Conservation (phyloP, 352 stramenopile genomes). For the Discostella stelligera region DNA sequence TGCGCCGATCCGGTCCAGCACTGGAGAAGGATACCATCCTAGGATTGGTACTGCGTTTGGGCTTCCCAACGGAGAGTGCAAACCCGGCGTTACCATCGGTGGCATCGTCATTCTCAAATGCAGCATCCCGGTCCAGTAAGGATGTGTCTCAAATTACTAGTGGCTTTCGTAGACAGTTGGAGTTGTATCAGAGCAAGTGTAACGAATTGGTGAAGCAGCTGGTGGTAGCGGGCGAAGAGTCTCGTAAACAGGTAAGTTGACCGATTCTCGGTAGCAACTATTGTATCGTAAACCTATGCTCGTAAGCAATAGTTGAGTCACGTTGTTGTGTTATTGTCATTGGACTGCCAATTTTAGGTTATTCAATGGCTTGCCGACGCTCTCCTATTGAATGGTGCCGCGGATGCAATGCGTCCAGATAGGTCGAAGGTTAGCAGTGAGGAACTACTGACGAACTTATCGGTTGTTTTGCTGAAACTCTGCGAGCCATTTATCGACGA, state of each 20-base stretch:
- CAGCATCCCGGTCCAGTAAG: slow-evolving; percentile 40
- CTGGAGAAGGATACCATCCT: slow-evolving; percentile 79
- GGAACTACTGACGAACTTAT: slow-evolving; percentile 70
- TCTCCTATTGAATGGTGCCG: slow-evolving; percentile 72
- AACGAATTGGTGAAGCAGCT: slow-evolving; percentile 71
- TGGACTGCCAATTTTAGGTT: slow-evolving; percentile 21
- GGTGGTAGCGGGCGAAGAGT: slow-evolving; percentile 62
- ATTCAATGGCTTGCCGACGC: slow-evolving; percentile 81
- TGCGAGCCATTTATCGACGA: slow-evolving; percentile 79
- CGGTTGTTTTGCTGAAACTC: slow-evolving; percentile 74
- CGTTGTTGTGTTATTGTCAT: no score
- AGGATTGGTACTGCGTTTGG: slow-evolving; percentile 64
- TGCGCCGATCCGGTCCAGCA: slow-evolving; percentile 65
- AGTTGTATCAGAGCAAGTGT: slow-evolving; percentile 69
- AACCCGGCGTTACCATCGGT: slow-evolving; percentile 33
- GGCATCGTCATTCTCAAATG: slow-evolving; percentile 55
- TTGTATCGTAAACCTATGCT: no score
- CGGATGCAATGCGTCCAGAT: slow-evolving; percentile 68
- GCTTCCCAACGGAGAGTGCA: slow-evolving; percentile 49
- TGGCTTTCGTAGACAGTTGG: slow-evolving; percentile 64
- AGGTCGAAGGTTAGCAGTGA: slow-evolving; percentile 64
- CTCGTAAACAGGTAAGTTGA: slow-evolving; percentile 46
- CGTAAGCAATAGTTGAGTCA: no score
- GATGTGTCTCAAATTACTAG: slow-evolving; percentile 54
- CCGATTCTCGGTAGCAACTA: background rate